Evolutionary conservation across 192 early-diverging fungal species (phyloP), one percentile per base, ranked within the genome.

Genomic region (Geosiphon pyriformis): DNA sequence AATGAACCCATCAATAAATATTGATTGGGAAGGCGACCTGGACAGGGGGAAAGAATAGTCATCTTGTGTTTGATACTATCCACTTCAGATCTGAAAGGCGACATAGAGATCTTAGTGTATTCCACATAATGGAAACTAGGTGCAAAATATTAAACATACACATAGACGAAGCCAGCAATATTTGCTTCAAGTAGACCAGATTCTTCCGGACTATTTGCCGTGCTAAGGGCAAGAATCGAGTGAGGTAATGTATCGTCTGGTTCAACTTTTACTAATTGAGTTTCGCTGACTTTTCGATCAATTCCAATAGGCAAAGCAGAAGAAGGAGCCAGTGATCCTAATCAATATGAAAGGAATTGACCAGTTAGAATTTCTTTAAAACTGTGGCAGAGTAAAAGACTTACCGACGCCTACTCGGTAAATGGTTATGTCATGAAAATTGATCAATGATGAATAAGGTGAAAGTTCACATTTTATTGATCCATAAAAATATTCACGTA

Each of bases 401-500:
- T 29, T 70, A 82, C 87, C 75, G 60, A 92, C 86, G 17, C 87
- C 94, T 0, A 96, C 87, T 1, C 87, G 84, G 70, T 90, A 78
- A 20, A 98, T 83, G 27, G 72, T 69, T 20, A 96, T 67, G 42
- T 98, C 94, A 12, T 85, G 61, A 58, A 90, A 96, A 26, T 81
- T 78, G 29, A 94, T 85, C 23, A 90, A 83, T 30, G 87, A 89
- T 1, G 88, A 89, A 69, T 91, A 98, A 17, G 96, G 94, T 10
- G 84, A 85, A 8, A 92, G 72, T 60, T 92, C 91, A 33, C 74
- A 83, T 51, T 88, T 85, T 0, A 76, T 34, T 0, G 90, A 90
- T 0, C 96, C 96, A 74, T 98, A 96, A 80, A 99, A 99, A 77
- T 99, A 99, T 65, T 93, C 92, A 7, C 85, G 83, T 7, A 99